phyloP scores from a whole-genome alignment of 148 eudicot species.

The Vaccinium corymbosum region DNA sequence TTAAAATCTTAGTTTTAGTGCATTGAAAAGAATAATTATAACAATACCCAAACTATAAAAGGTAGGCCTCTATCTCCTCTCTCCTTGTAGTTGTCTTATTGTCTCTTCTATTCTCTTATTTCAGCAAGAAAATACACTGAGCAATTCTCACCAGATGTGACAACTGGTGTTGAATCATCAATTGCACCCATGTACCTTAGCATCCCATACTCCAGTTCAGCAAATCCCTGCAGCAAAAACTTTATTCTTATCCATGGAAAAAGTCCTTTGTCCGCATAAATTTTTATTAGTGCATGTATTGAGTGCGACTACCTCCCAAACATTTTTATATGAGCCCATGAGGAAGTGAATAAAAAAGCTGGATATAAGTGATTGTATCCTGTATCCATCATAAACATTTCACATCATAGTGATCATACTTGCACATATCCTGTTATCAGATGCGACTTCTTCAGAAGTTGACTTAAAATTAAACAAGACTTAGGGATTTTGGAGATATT shows the following conservation, averaged over 20 bases:
- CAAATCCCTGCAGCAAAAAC: constrained; percentile 66
- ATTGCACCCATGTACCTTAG: constrained; percentile 92
- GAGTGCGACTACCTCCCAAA: neutral
- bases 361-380: neutral
- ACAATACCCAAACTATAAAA: neutral
- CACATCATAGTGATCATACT: neutral
- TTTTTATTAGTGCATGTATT: neutral
- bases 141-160: constrained; percentile 63
- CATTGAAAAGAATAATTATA: neutral
- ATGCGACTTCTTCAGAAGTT: neutral
- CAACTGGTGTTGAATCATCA: constrained; percentile 79
- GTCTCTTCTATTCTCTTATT: neutral
- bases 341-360: neutral
- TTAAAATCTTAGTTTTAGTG: neutral
- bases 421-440: neutral
- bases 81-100: neutral
- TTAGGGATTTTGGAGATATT: neutral
- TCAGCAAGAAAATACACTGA: neutral
- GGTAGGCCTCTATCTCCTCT: neutral
- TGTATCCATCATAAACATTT: neutral
- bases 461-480: neutral
- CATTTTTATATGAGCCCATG: neutral
- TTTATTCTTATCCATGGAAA: neutral
- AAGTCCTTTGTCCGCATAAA: neutral
- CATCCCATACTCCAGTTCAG: constrained; percentile 98